These are phyloP conservation scores for Hypoxylon perforatum DNA, from an alignment of 495 filamentous ascomycete genomes.

Conservation along the genomic window DNA sequence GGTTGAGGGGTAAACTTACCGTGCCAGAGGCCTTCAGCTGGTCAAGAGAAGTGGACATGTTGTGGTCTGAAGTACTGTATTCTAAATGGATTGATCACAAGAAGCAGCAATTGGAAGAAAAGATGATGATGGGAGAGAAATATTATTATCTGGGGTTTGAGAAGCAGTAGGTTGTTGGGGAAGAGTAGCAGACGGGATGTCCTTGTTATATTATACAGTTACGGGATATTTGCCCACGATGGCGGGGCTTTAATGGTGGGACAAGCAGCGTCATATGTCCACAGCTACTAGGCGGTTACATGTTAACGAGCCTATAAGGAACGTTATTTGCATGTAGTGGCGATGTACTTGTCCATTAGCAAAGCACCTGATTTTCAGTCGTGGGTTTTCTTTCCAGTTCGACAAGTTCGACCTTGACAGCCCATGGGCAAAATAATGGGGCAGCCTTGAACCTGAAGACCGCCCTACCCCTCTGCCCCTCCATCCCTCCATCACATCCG, in stretches of 20 bases:
- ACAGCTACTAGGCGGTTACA: constrained; percentile 36
- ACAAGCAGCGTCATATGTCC: constrained; percentile 36
- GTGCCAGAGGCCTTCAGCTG: constrained; percentile 97
- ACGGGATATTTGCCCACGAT: constrained; percentile 34
- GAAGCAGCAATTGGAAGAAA: not conserved
- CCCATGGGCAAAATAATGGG: no score
- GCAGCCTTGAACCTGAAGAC: no score
- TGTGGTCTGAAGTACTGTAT: constrained; percentile 41
- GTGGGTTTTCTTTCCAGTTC: constrained; percentile 32
- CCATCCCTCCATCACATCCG: constrained; percentile 23
- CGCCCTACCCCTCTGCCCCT: no score
- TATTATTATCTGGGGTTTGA: constrained; percentile 15
- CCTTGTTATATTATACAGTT: constrained; percentile 14
- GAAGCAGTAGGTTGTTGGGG: constrained; percentile 23
- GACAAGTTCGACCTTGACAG: constrained; percentile 15
- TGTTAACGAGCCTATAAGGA: constrained; percentile 2
- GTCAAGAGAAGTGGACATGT: constrained; percentile 88
- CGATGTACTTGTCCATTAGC: constrained; percentile 15
- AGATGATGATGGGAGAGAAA: constrained; percentile 9
- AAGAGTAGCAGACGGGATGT: constrained; percentile 3
- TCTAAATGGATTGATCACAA: not conserved
- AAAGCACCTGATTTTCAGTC: constrained; percentile 36
- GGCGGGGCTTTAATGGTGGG: constrained; percentile 33
- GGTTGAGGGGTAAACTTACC: constrained; percentile 70
- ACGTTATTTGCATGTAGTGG: constrained; percentile 15